Evolutionary conservation across 257 asterid species (phyloP), one percentile per base, ranked within the genome.

Genomic region (Mitragyna speciosa): DNA sequence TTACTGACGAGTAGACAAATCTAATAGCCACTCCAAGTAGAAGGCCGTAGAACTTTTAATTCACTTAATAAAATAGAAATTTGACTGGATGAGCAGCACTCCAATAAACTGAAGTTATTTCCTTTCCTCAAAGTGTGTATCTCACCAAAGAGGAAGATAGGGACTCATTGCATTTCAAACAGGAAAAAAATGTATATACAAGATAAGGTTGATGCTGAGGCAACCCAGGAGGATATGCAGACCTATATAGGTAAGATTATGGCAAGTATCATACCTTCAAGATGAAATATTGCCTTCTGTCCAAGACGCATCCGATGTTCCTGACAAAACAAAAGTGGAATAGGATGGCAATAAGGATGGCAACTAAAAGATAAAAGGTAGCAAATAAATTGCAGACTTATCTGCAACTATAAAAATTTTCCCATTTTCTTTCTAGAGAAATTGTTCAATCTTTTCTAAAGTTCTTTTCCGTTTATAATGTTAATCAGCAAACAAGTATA

Each of bases 201-300:
- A 48, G 48, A 51, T 12, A 64, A 31, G 61, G 33, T 30, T 48
- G 47, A 41, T 69, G 6, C 33, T 11, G 56, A 14, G 1, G 39
- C 43, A 54, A n/a, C 36, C 3, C 67, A 19, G 6, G 12, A 30
- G 45, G 64, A 72, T 28, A 6, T 51, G 58, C 58, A 51, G 58
- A 51, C 0, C 20, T 12, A 51, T 51, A 15, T 5, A 51, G 41
- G 41, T 36, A 3, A n/a, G 66, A 51, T 72, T 49, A 39, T 12
- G 17, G 66, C 8, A 79, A 51, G 69, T 39, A 28, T 63, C 43
- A 24, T 89, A 95, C 99, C 98, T 95, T 95, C 99, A 77, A 95
- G 97, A 87, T 95, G 99, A 86, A 95, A 95, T 86, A 95, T 93
- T 59, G 98, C 95, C 90, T 95, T 95, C 87, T 95, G 98, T 75